Conservation (phyloP, 805 yeast species). For the Tetrapisispora taiwanensis region DNA sequence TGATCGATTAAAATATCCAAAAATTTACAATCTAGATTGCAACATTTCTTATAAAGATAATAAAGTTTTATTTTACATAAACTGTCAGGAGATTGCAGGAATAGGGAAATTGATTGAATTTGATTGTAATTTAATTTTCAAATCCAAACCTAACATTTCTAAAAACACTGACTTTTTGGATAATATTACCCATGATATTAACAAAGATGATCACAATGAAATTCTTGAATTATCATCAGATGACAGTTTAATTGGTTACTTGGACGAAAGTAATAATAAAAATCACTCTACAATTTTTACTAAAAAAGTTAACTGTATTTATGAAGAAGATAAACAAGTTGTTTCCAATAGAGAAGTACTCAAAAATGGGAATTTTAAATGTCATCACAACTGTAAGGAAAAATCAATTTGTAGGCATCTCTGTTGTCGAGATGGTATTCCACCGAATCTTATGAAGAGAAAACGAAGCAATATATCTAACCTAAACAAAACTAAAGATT, state of each 20-base stretch:
- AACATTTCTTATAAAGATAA: conserved; percentile 14
- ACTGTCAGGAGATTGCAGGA: conserved; percentile 34
- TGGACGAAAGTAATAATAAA: conserved; percentile 8
- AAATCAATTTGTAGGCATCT: conserved; percentile 34
- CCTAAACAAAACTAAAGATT: not conserved
- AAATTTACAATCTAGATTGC: conserved; percentile 22
- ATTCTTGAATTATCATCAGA: conserved; percentile 14
- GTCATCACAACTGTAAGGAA: conserved; percentile 36
- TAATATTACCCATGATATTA: not conserved
- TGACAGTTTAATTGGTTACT: conserved; percentile 23
- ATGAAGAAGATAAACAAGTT: not conserved
- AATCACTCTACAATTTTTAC: too few relatives aligned
- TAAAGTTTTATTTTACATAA: conserved; percentile 23
- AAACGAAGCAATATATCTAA: not conserved
- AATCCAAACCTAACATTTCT: not conserved
- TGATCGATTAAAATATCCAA: conserved; percentile 18
- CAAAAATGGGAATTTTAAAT: conserved; percentile 29
- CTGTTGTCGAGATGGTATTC: conserved; percentile 39
- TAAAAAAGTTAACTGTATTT: too few relatives aligned
- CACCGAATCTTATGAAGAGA: conserved; percentile 7
- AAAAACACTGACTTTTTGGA: not conserved
- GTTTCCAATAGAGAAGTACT: not conserved
- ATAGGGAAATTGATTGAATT: conserved; percentile 9
- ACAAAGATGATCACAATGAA: conserved; percentile 3
- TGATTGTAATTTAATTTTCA: conserved; percentile 2